phyloP scores from a whole-genome alignment of 192 early-diverging fungal genomes.

The Kickxella alabastrina region DNA sequence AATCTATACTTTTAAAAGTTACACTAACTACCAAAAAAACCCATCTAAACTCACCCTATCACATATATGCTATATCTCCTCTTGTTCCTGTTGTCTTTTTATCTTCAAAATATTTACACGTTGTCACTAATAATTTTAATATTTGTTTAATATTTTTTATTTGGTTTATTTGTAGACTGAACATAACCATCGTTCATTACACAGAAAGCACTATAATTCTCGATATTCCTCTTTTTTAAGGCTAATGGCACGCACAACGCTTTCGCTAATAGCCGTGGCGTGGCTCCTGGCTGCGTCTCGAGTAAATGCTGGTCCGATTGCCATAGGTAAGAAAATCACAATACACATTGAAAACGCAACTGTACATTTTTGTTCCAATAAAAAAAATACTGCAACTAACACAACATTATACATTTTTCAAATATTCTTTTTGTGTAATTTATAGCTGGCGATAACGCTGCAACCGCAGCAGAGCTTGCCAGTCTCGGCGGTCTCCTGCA shows the following conservation, averaged over 20 bases:
- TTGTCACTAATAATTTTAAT: too few relatives aligned
- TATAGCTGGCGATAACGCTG: slow-evolving; percentile 22
- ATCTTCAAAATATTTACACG: too few relatives aligned
- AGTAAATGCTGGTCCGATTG: slow-evolving; percentile 37
- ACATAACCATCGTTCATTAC: not conserved
- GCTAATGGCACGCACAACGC: slow-evolving; percentile 44
- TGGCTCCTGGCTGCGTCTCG: slow-evolving; percentile 44
- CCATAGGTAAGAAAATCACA: slow-evolving; percentile 20
- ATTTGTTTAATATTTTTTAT: too few relatives aligned
- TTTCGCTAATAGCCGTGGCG: slow-evolving; percentile 41
- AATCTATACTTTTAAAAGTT: too few relatives aligned
- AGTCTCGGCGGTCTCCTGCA: slow-evolving; percentile 43
- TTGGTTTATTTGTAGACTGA: too few relatives aligned
- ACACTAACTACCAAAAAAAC: too few relatives aligned
- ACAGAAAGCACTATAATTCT: not conserved
- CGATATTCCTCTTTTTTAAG: not conserved
- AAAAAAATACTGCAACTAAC: not conserved
- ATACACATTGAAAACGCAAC: not conserved
- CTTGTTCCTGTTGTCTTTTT: too few relatives aligned
- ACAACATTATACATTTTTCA: not conserved
- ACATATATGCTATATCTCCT: too few relatives aligned
- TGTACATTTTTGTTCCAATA: too few relatives aligned
- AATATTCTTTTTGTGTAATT: too few relatives aligned
- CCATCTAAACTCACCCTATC: too few relatives aligned
- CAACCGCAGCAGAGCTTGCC: slow-evolving; percentile 28